Percentiles rank a stretch among this genome's conserved stretches.
Conservation (phyloP, 495 filamentous ascomycete species). For the Arthonia radiata region DNA sequence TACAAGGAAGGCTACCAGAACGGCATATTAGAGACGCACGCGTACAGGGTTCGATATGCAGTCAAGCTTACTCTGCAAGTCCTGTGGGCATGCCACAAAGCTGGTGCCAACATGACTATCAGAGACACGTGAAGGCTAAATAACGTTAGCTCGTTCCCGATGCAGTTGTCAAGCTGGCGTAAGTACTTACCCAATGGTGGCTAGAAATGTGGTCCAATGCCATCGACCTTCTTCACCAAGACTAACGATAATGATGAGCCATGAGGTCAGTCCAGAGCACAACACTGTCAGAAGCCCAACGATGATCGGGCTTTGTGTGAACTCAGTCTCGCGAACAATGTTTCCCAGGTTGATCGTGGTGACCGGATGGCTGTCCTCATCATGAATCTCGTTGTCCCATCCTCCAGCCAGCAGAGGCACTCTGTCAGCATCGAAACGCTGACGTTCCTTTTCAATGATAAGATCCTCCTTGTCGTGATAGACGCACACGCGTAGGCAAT, state of each 20-base stretch:
- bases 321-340: conserved; percentile 1
- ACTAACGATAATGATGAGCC: conserved; percentile 3
- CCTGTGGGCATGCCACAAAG: conserved; percentile 1
- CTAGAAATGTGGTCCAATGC: conserved; percentile 1
- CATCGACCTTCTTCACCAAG: background rate
- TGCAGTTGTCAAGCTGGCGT: too few relatives aligned
- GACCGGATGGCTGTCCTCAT: conserved; percentile 1
- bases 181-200: too few relatives aligned
- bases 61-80: conserved; percentile 1
- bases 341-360: conserved; percentile 3
- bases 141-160: too few relatives aligned
- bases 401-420: conserved; percentile 1
- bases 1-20: too few relatives aligned
- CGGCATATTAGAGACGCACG: background rate
- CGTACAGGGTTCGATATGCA: background rate
- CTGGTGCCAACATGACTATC: conserved; percentile 1
- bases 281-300: conserved; percentile 1
- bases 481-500: conserved; percentile 1
- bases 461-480: background rate
- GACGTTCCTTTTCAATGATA: conserved; percentile 1
- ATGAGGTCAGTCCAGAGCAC: conserved; percentile 2
- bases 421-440: conserved; percentile 1
- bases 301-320: conserved; percentile 1
- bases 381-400: conserved; percentile 1
- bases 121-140: conserved; percentile 2